Conservation (phyloP, 306 rosid genomes). For the Prunus mongolica region DNA sequence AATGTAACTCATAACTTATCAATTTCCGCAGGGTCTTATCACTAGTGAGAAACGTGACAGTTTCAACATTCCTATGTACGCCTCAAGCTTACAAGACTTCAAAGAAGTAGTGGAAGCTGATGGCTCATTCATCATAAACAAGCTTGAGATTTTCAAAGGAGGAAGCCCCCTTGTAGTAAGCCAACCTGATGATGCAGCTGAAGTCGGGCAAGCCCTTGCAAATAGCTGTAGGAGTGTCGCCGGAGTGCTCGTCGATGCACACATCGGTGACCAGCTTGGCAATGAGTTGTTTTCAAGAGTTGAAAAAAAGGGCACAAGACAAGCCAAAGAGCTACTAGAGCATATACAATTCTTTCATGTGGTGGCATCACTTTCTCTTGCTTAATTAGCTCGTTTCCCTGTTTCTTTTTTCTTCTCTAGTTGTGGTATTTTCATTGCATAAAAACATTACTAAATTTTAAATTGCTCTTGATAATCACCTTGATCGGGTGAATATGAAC, state of each 20-base stretch:
- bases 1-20: too few species aligned
- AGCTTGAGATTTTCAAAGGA: slow-evolving; percentile 87
- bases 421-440: background rate
- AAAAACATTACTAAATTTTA: background rate
- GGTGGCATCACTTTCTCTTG: slow-evolving; percentile 82
- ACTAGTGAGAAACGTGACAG: slow-evolving; percentile 64
- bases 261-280: slow-evolving; percentile 74
- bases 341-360: slow-evolving; percentile 86
- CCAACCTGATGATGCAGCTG: slow-evolving; percentile 59
- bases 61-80: slow-evolving; percentile 87
- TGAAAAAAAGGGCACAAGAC: slow-evolving; percentile 46
- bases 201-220: slow-evolving; percentile 72
- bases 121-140: slow-evolving; percentile 73
- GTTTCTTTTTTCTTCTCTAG: background rate
- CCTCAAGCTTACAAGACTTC: slow-evolving; percentile 87
- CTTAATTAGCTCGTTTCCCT: background rate
- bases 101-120: slow-evolving; percentile 82
- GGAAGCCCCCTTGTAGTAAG: slow-evolving; percentile 93
- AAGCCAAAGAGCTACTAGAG: slow-evolving; percentile 72
- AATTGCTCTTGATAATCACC: slow-evolving; percentile 7
- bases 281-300: slow-evolving; percentile 67
- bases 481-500: slow-evolving; percentile 21
- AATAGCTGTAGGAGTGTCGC: slow-evolving; percentile 78
- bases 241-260: slow-evolving; percentile 88
- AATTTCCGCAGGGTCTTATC: slow-evolving; percentile 52